These are phyloP conservation scores for Nicotiana paniculata DNA, from an alignment of 257 asterid genomes.

Conservation along the genomic window DNA sequence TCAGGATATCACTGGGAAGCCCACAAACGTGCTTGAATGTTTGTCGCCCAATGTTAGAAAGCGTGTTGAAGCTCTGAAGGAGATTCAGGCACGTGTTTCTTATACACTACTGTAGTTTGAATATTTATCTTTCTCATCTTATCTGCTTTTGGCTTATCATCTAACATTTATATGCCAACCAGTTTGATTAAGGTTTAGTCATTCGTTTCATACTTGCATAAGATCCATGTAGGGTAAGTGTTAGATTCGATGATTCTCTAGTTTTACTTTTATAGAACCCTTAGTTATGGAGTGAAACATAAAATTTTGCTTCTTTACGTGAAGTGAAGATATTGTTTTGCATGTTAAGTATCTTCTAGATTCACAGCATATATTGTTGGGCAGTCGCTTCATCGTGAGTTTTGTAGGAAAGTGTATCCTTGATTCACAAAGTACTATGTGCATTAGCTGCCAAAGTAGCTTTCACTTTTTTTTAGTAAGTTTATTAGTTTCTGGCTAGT, in stretches of 20 bases:
- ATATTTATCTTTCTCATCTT: background rate
- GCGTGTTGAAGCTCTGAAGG: conserved; percentile 57
- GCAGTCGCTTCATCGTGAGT: background rate
- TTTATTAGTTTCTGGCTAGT: background rate
- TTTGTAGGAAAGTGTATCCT: background rate
- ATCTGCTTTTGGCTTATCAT: background rate
- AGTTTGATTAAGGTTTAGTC: background rate
- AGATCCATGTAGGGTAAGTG: background rate
- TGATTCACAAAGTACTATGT: background rate
- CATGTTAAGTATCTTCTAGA: background rate
- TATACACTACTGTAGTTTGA: background rate
- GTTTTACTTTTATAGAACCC: background rate
- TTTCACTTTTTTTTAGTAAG: background rate
- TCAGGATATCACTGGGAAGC: conserved; percentile 60
- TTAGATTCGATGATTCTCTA: background rate
- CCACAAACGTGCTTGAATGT: conserved; percentile 49
- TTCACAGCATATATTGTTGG: background rate
- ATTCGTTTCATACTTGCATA: background rate
- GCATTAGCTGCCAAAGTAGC: background rate
- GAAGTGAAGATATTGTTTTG: background rate
- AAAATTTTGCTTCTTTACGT: background rate
- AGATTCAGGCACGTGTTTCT: conserved; percentile 36
- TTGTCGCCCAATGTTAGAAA: conserved; percentile 43
- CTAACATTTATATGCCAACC: background rate
- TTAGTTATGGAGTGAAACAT: background rate